A percentile compares a stretch with the other conserved stretches of the same genome.
Conservation (phyloP, 805 yeast species). For the Osmozyma mogii region DNA sequence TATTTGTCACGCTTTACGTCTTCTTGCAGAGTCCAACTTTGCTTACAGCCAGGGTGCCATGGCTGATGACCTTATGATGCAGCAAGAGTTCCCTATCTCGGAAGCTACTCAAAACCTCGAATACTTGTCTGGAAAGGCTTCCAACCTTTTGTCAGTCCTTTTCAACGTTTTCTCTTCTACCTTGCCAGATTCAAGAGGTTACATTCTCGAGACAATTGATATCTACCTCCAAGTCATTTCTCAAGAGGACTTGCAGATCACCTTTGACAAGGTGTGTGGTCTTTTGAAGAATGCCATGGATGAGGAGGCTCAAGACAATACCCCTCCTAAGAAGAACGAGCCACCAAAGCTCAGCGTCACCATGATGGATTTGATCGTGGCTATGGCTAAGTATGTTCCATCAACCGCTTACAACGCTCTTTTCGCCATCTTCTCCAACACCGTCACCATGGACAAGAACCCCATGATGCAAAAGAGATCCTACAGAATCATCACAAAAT, state of each 20-base stretch:
- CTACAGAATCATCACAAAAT: conserved; percentile 64
- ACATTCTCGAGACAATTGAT: conserved; percentile 79
- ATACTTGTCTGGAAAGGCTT: conserved; percentile 56
- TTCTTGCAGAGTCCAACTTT: conserved; percentile 69
- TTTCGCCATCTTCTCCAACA: conserved; percentile 66
- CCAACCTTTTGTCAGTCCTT: conserved; percentile 76
- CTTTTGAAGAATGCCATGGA: conserved; percentile 70
- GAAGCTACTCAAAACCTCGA: conserved; percentile 51
- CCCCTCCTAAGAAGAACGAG: conserved; percentile 20
- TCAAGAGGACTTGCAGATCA: conserved; percentile 55
- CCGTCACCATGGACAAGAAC: conserved; percentile 46
- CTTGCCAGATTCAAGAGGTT: conserved; percentile 73
- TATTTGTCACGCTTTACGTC: conserved; percentile 76
- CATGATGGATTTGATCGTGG: conserved; percentile 84
- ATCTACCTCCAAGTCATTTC: conserved; percentile 66
- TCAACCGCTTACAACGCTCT: conserved; percentile 60
- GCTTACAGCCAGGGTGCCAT: conserved; percentile 55
- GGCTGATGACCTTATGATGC: conserved; percentile 47
- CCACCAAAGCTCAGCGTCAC: conserved; percentile 61
- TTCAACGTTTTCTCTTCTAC: conserved; percentile 94
- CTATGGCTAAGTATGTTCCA: conserved; percentile 82
- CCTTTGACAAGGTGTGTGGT: conserved; percentile 81
- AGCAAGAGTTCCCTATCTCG: conserved; percentile 50
- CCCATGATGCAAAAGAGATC: conserved; percentile 82
- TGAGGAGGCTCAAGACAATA: conserved; percentile 34